Evolutionary conservation across 129 eudicot species (phyloP).

Genomic region (Helianthus annuus): HanXRQr2.0-SUNRISE NC_035439.2:30143389-30143888

Average conservation of each 20-base stretch:
- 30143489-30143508: background rate
- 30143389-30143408: conserved; percentile 76
- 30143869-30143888: background rate
- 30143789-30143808: background rate
- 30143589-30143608: conserved; percentile 25
- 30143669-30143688: background rate
- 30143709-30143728: background rate
- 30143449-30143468: conserved; percentile 39
- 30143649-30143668: background rate
- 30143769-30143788: background rate
- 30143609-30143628: conserved; percentile 28
- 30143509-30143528: conserved; percentile 17
- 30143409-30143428: conserved; percentile 74
- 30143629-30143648: conserved; percentile 23
- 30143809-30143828: background rate
- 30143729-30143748: background rate
- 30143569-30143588: conserved; percentile 34
- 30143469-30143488: background rate
- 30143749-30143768: too few species aligned
- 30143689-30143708: background rate
- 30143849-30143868: background rate
- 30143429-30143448: conserved; percentile 66
- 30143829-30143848: conserved; percentile 11
- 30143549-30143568: conserved; percentile 25
- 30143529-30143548: conserved; percentile 37